Evolutionary conservation across 257 asterid genomes (phyloP), one percentile per base, ranked within the genome.

Genomic region (Eustoma russellianum): DNA sequence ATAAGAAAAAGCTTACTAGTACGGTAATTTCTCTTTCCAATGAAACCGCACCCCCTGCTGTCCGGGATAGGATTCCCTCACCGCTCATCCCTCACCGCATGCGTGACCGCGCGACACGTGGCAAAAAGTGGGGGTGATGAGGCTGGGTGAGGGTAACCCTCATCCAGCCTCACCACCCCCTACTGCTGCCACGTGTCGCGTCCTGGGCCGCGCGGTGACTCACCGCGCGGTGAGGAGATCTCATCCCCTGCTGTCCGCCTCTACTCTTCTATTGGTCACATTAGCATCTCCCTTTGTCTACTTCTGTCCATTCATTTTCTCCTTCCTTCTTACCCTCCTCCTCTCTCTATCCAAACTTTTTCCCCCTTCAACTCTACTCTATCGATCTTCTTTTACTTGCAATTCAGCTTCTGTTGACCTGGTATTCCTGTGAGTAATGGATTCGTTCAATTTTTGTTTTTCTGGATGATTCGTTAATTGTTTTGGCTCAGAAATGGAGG

Each of bases 221-320:
- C n/a, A n/a, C n/a, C n/a, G n/a, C n/a, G n/a, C n/a, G n/a, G n/a
- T n/a, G n/a, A n/a, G n/a, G n/a, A n/a, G n/a, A n/a, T n/a, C n/a
- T n/a, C n/a, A n/a, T n/a, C n/a, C n/a, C n/a, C n/a, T n/a, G n/a
- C n/a, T n/a, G n/a, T n/a, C n/a, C n/a, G n/a, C 48, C 33, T 28
- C 48, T 17, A 19, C 13, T 35, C 5, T 41, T 18, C 55, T n/a
- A 53, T 54, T 35, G 55, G 55, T 16, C 18, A 17, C 41, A 35
- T 6, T 63, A 18, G 51, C 68, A 47, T 38, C 46, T 18, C 12
- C 41, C 9, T 52, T 34, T 45, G 60, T 46, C 60, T 45, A 52
- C 53, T 52, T 35, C 17, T 7, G 33, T 46, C 46, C 46, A 12
- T 40, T 11, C 34, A 9, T 15, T n/a, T 0, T 9, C 11, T 3